Evolutionary conservation across 345 rosid species (phyloP).

Genomic region (Garcia nutans): DNA sequence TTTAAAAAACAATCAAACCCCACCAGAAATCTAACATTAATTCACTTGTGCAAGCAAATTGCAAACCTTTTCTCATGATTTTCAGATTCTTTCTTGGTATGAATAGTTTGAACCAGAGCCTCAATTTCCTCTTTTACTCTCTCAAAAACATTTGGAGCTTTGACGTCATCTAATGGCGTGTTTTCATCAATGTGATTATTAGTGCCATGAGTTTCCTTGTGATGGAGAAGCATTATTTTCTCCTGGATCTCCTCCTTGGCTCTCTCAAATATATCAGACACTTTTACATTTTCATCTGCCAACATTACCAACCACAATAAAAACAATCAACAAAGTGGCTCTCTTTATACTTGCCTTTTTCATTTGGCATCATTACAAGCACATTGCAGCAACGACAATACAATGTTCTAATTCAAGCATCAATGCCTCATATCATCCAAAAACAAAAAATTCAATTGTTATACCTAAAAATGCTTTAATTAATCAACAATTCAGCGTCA

Average conservation of each 20-base stretch:
- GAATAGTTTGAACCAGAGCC: slow-evolving; percentile 50
- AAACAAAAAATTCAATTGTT: no score
- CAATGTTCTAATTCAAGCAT: neutral
- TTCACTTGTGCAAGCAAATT: slow-evolving; percentile 7
- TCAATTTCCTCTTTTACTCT: slow-evolving; percentile 57
- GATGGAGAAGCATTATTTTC: slow-evolving; percentile 13
- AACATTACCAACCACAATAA: neutral
- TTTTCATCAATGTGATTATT: neutral
- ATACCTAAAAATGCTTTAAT: no score
- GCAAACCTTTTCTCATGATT: slow-evolving; percentile 30
- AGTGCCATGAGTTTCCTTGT: slow-evolving; percentile 24
- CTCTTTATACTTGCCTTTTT: neutral
- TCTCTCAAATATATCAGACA: slow-evolving; percentile 20
- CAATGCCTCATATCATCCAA: no score
- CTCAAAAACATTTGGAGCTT: slow-evolving; percentile 11
- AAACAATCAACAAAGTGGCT: neutral
- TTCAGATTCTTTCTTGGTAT: slow-evolving; percentile 32
- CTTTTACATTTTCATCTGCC: slow-evolving; percentile 26
- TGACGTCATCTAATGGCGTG: neutral
- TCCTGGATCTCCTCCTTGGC: slow-evolving; percentile 31
- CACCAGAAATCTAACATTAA: neutral
- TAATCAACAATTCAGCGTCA: no score
- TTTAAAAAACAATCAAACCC: neutral
- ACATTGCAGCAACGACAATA: neutral
- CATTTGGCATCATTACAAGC: neutral